These are phyloP conservation scores for Fusarium haematococcum DNA, from an alignment of 2,329 filamentous ascomycete species.

Conservation along the genomic window DNA sequence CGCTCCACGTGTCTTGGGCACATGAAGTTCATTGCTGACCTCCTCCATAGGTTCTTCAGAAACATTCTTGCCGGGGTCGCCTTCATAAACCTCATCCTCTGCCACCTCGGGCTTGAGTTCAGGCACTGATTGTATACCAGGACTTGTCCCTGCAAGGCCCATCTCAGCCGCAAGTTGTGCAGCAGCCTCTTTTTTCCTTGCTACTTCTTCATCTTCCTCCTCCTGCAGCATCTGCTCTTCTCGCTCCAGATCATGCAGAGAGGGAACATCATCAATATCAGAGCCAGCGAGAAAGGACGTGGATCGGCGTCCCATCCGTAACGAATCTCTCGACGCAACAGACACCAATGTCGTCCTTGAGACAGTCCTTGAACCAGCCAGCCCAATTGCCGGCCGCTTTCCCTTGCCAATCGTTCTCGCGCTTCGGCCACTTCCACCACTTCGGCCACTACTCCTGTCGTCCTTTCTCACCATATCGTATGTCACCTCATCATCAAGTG, in stretches of 20 bases:
- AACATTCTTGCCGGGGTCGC: constrained; percentile 17
- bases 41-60: constrained; percentile 25
- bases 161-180: constrained; percentile 62
- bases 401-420: constrained; percentile 68
- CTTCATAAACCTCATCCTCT: constrained; percentile 48
- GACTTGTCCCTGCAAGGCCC: constrained; percentile 53
- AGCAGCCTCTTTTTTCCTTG: constrained; percentile 65
- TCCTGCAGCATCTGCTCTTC: constrained; percentile 65
- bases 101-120: constrained; percentile 46
- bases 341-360: constrained; percentile 71
- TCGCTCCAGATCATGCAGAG: constrained; percentile 63
- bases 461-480: constrained; percentile 83
- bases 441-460: constrained; percentile 71
- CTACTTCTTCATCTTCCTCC: constrained; percentile 66
- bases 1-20: neutral
- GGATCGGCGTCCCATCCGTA: constrained; percentile 39
- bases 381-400: constrained; percentile 59
- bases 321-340: constrained; percentile 48
- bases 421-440: constrained; percentile 66
- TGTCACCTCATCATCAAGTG: constrained; percentile 91
- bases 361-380: constrained; percentile 60
- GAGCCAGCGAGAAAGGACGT: constrained; percentile 50
- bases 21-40: neutral
- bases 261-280: constrained; percentile 55
- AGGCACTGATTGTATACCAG: constrained; percentile 10